Base-by-base conservation (phyloP, 345 rosid genomes). In the Dipteronia sinensis region DNA sequence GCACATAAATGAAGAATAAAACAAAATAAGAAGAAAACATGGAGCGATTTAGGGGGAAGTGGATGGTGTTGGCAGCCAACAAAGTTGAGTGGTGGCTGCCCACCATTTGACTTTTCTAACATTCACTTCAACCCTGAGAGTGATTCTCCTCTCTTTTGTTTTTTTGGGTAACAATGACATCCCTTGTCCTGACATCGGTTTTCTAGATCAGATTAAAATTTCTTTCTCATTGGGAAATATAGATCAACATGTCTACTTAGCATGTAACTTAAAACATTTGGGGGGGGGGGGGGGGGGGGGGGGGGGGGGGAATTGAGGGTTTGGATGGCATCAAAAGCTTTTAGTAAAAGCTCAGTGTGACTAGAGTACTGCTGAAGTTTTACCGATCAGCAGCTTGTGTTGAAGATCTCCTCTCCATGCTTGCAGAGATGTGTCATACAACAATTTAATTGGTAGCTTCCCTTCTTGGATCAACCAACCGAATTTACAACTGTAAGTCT, bases 341-440 rank as follows among this genome's bases (percentile, higher is more conserved):
- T 15, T 46, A 46, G 49, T 11, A 46, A 46, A 46, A 46, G 13
- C 12, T 46, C 49, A 10, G 15, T 10, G 15, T 46, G 49, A 44
- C 49, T 44, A 44, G 25, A n/a, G 63, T 58, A 58, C 9, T 6
- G 27, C 25, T n/a, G 63, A 58, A 20, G 22, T 58, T 59, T 9
- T 59, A 59, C 68, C 31, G 11, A n/a, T 12, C n/a, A 16, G 64
- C 10, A 20, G 27, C 64, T 59, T 27, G 62, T 27, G 42, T 55
- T 34, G 13, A 56, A 25, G n/a, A 55, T 55, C 65, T 56, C 25
- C 29, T 22, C 59, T 7, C 72, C 71, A 16, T 66, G 29, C 66
- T 85, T 67, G 53, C 85, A 92, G 98, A 89, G 98, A 94, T 85
- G 84, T 90, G 63, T 90, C 97, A 0, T 92, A 92, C 83, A 94